Conservation (phyloP, 352 stramenopile species). For the Phytophthora pini region DNA sequence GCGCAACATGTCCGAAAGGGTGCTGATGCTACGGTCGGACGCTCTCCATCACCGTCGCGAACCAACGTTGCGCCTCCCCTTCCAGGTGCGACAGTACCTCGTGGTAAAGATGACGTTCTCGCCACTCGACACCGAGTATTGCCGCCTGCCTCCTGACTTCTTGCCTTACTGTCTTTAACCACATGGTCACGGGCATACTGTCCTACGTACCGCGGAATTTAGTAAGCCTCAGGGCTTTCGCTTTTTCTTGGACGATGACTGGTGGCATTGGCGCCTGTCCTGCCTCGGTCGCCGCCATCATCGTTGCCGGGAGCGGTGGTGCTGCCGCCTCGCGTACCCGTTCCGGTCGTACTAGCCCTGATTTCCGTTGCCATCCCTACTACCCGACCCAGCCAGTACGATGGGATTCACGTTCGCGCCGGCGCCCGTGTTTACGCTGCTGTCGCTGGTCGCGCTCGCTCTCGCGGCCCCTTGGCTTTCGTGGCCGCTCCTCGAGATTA, state of each 20-base stretch:
- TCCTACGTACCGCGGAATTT: not conserved
- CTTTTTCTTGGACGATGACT: conserved; percentile 1
- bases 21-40: conserved; percentile 4
- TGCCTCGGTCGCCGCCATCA: too few relatives aligned
- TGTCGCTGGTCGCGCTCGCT: too few relatives aligned
- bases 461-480: too few relatives aligned
- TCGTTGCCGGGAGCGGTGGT: too few relatives aligned
- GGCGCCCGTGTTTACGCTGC: too few relatives aligned
- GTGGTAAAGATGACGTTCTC: conserved; percentile 1
- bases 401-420: too few relatives aligned
- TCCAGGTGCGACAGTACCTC: conserved; percentile 9
- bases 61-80: conserved; percentile 5
- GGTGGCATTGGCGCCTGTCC: not conserved
- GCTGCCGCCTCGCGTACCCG: too few relatives aligned
- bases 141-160: not conserved
- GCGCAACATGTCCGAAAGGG: not conserved
- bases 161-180: not conserved
- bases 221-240: conserved; percentile 1
- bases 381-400: too few relatives aligned
- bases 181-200: conserved; percentile 11
- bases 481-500: too few relatives aligned
- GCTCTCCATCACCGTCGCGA: conserved; percentile 3
- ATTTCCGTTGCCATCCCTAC: too few relatives aligned
- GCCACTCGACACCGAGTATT: conserved; percentile 1
- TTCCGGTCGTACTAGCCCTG: too few relatives aligned